Evolutionary conservation across 805 yeast genomes (phyloP).

Genomic region (Teunomyces kruisii): DNA sequence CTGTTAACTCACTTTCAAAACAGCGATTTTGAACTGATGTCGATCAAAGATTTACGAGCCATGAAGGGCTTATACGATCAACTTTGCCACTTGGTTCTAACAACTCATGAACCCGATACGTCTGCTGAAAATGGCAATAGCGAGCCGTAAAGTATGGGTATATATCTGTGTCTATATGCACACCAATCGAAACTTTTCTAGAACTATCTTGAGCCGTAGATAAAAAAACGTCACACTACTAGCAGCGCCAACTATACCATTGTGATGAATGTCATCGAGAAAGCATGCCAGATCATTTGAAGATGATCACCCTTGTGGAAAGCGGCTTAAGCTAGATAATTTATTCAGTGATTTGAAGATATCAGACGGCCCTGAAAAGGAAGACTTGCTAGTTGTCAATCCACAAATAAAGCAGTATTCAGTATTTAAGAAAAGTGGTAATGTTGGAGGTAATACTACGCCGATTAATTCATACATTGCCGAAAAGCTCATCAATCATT

Average conservation of each 20-base stretch:
- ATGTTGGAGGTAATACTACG: not conserved
- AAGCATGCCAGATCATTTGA: constrained; percentile 9
- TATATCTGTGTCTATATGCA: not conserved
- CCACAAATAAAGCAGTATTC: constrained; percentile 12
- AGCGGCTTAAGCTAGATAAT: constrained; percentile 31
- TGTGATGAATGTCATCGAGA: constrained; percentile 4
- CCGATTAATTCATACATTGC: constrained; percentile 20
- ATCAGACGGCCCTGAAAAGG: constrained; percentile 10
- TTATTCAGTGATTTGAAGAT: constrained; percentile 25
- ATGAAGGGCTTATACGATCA: constrained; percentile 39
- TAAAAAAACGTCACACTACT: no score
- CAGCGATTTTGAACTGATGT: constrained; percentile 35
- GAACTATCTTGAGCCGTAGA: not conserved
- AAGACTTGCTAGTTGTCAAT: constrained; percentile 11
- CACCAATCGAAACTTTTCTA: not conserved
- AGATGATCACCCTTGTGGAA: constrained; percentile 13
- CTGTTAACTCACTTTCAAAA: constrained; percentile 35
- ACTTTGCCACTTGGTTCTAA: constrained; percentile 23
- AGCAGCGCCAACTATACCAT: not conserved
- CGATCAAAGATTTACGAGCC: constrained; percentile 32
- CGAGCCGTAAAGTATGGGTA: not conserved
- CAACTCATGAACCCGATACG: not conserved
- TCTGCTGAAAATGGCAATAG: not conserved
- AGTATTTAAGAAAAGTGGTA: constrained; percentile 10
- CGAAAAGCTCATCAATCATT: constrained; percentile 23